Conservation (phyloP, 345 rosid species). For the Litchi chinensis region DNA sequence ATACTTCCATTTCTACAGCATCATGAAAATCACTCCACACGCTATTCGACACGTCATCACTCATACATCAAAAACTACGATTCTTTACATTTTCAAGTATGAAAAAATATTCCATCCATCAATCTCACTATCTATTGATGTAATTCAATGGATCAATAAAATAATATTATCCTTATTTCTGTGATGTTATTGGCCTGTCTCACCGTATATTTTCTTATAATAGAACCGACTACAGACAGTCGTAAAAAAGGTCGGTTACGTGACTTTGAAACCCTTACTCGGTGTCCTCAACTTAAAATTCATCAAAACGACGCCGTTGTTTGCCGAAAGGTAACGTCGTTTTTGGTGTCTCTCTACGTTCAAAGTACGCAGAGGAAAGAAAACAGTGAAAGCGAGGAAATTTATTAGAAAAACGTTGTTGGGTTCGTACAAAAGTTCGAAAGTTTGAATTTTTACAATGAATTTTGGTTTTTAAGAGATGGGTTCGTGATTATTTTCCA, state of each 20-base stretch:
- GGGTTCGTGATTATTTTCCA: too few relatives aligned
- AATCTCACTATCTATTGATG: too few relatives aligned
- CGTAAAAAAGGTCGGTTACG: neutral
- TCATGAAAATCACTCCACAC: neutral
- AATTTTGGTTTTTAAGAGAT: too few relatives aligned
- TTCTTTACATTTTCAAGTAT: too few relatives aligned
- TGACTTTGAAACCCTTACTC: neutral
- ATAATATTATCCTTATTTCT: too few relatives aligned
- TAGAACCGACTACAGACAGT: neutral
- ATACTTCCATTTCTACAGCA: neutral
- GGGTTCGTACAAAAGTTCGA: slow-evolving; percentile 1
- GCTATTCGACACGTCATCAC: neutral
- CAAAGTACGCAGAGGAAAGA: neutral
- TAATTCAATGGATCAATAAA: too few relatives aligned
- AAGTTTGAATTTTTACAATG: neutral
- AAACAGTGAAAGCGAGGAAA: neutral
- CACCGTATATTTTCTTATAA: too few relatives aligned
- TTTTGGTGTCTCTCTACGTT: neutral
- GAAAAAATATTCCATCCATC: too few relatives aligned
- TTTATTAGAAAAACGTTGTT: neutral
- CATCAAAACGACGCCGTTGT: neutral
- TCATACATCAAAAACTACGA: too few relatives aligned
- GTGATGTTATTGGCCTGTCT: too few relatives aligned
- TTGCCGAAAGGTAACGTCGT: neutral
- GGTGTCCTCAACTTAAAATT: neutral